Evolutionary conservation across 306 rosid genomes (phyloP).

Genomic region (Gynostemma pentaphyllum): DNA sequence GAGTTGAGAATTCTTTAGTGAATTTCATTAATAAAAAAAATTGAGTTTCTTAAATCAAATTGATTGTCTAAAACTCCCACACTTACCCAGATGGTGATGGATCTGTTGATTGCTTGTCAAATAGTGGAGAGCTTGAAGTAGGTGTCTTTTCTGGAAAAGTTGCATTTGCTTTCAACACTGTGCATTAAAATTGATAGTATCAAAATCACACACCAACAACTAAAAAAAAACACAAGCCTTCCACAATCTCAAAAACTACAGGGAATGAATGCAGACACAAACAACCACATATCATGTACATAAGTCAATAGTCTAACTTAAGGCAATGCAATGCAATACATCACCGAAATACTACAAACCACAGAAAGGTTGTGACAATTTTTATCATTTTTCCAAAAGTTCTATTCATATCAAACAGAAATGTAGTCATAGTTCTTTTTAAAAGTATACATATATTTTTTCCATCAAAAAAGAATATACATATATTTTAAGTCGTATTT

Average conservation of each 20-base stretch:
- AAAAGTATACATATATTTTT: too few species aligned
- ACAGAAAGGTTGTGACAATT: too few species aligned
- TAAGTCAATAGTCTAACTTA: too few species aligned
- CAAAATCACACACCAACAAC: constrained; percentile 16
- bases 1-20: too few species aligned
- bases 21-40: too few species aligned
- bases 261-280: neutral
- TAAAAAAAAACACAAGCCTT: neutral
- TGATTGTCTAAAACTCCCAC: constrained; percentile 10
- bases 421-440: too few species aligned
- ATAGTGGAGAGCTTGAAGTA: constrained; percentile 45
- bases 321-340: too few species aligned
- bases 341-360: too few species aligned
- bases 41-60: neutral
- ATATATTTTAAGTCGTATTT: too few species aligned
- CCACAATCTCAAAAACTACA: neutral
- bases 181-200: constrained; percentile 4
- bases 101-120: constrained; percentile 62
- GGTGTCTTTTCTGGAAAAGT: constrained; percentile 56
- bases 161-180: constrained; percentile 74
- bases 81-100: constrained; percentile 75
- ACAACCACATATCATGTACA: neutral
- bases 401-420: too few species aligned
- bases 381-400: too few species aligned
- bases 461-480: too few species aligned